Base-by-base conservation (phyloP, 495 filamentous ascomycete genomes). In the Neurospora hispaniola region DNA sequence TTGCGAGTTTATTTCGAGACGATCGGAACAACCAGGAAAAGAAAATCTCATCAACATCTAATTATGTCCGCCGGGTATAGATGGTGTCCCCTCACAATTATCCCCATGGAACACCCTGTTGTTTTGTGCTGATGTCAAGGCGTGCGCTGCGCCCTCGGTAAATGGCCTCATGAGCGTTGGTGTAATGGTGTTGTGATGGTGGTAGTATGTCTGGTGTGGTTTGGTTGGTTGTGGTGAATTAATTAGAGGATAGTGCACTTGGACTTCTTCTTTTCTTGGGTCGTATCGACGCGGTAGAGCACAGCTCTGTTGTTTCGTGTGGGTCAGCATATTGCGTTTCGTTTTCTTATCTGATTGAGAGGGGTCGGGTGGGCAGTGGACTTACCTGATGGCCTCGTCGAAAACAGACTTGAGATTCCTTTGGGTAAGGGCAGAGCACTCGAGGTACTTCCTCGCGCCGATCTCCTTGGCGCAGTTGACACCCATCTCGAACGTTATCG, bases 391-490 rank as follows among this genome's bases (percentile, higher is more conserved):
- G 44, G 96, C 96, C 79, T 97, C 93, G 77, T 99, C 96, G 79
- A 99, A 99, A 69, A 99, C 96, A 71, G 93, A 95, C 89, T 99
- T 99, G 76, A 99, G 82, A 78, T 96, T 96, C 72, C 93, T 87
- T 84, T 98, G 96, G 41, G 96, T 99, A 73, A 98, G 86, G 42
- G 96, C 96, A n/a, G 96, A 99, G 84, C 96, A 99, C 81, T 99
- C 96, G 41, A 98, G 85, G 80, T 99, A 99, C 82, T 98, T 97
- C 80, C 91, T 89, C 48, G 96, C 96, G 75, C 88, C 88, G 79
- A 99, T 98, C 76, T 98, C 94, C 83, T 96, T 96, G 39, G 93
- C 93, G 62, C 93, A 90, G 70, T 89, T 85, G 71, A 96, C 84
- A 39, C 92, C 96, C 81, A 94, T 90, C 75, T 95, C 93, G 82